Evolutionary conservation across 192 early-diverging fungal species (phyloP), one percentile per base, ranked within the genome.

Genomic region (Backusella australiensis): DNA sequence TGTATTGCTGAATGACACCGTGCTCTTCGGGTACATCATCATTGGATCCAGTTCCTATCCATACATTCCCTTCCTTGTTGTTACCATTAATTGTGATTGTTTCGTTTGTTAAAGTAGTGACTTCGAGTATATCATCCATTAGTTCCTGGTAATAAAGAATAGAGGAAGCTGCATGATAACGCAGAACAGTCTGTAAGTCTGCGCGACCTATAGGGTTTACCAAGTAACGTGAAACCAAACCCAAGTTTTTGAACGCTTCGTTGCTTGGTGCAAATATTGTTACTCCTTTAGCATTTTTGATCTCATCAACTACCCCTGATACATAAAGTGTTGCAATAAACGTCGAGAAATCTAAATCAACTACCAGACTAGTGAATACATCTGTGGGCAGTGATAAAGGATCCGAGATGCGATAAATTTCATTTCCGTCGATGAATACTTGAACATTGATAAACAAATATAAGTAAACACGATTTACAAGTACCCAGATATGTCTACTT

Each of bases 231-330:
- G 82, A 86, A 23, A 93, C 83, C 29, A 92, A 78, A 14, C 89
- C 93, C 14, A 94, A 74, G 34, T 85, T 78, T 2, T 78, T 76
- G 72, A 90, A 93, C 0, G 90, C 88, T 23, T 78, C 69, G 36
- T 84, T 82, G 19, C 85, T 89, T 1, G 93, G 93, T 0, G 87
- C 92, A 81, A 94, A 89, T 0, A 94, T 74, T 0, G 93, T 93
- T 6, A 80, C 41, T 6, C 75, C 82, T 21, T 59, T 49, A 1
- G 75, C 39, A 3, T 67, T 26, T 32, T 35, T 66, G 2, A 83
- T 52, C 35, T 72, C 67, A 5, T 72, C 11, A 4, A 69, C 65
- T 2, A 77, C 63, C 11, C 34, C 67, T 9, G 78, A 73, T 5
- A 75, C 69, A 72, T 79, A 80, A 19, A 80, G 52, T 6, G 75